Conservation (phyloP, 2,329 filamentous ascomycete genomes). For the Diaporthe eres region DNA sequence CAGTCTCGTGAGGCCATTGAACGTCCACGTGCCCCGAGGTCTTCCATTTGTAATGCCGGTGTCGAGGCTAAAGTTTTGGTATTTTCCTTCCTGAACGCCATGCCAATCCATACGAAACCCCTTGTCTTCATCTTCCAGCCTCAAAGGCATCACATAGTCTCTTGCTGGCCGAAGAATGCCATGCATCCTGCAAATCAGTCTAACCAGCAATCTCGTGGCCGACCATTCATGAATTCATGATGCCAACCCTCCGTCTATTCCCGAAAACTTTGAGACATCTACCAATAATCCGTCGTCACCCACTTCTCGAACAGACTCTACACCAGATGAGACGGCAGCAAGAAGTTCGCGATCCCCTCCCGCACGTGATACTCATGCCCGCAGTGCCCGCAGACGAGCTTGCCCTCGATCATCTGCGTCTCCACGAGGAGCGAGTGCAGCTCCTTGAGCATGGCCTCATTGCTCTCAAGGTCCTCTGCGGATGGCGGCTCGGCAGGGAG, state of each 20-base stretch:
- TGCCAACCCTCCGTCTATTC: not conserved
- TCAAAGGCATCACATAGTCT: no score
- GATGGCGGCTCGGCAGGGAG: constrained; percentile 77
- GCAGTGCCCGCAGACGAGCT: constrained; percentile 90
- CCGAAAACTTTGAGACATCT: no score
- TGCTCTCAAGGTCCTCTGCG: constrained; percentile 71
- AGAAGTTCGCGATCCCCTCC: constrained; percentile 96
- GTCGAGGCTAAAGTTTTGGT: constrained; percentile 1
- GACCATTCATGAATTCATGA: not conserved
- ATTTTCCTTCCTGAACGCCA: constrained; percentile 38
- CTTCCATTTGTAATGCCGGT: not conserved
- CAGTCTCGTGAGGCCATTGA: not conserved
- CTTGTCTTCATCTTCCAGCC: not conserved
- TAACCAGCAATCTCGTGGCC: not conserved
- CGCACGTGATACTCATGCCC: constrained; percentile 95
- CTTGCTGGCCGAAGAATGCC: not conserved
- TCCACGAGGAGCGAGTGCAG: constrained; percentile 87
- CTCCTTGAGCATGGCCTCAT: constrained; percentile 81
- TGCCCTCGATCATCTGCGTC: constrained; percentile 90
- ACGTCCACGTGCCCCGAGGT: not conserved
- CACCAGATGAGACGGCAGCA: constrained; percentile 93
- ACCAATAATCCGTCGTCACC: not conserved
- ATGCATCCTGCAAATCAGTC: constrained; percentile 1
- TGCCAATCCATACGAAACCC: constrained; percentile 25
- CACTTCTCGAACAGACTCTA: constrained; percentile 49